These are phyloP conservation scores for Linaria vulgaris DNA, from an alignment of 257 asterid genomes.

Conservation along the genomic window DNA sequence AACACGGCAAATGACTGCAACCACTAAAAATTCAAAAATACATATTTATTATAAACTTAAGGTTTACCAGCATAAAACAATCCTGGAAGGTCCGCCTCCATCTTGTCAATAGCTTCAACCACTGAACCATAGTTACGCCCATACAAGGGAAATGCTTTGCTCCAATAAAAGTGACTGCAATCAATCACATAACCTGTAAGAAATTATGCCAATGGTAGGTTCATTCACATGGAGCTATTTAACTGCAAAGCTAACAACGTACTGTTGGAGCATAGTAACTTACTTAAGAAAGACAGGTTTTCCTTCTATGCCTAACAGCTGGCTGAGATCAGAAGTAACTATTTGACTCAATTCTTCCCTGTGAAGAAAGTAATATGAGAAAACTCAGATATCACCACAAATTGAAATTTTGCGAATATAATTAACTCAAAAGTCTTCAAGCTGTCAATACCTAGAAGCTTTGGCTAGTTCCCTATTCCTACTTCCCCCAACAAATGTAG, in stretches of 20 bases:
- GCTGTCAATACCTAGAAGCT: constrained; percentile 59
- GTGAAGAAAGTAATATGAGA: constrained; percentile 18
- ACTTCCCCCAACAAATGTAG: constrained; percentile 92
- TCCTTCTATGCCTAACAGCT: constrained; percentile 82
- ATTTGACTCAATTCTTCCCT: constrained; percentile 77
- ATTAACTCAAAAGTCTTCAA: constrained; percentile 7
- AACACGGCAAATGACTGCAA: neutral
- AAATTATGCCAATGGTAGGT: constrained; percentile 21
- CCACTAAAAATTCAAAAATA: neutral
- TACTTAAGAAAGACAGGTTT: constrained; percentile 75
- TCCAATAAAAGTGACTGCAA: constrained; percentile 84
- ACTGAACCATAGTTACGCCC: constrained; percentile 65
- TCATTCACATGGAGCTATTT: constrained; percentile 18
- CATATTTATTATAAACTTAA: constrained; percentile 1
- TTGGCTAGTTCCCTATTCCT: constrained; percentile 79
- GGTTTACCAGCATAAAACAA: constrained; percentile 78
- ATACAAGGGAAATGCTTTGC: constrained; percentile 80
- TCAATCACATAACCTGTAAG: constrained; percentile 37
- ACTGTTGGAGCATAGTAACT: constrained; percentile 25
- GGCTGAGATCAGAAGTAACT: constrained; percentile 77
- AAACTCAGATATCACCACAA: constrained; percentile 15
- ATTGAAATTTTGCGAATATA: constrained; percentile 3
- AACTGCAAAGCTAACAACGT: constrained; percentile 12
- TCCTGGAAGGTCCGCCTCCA: constrained; percentile 85
- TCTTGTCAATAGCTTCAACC: constrained; percentile 66